A percentile compares a stretch with the other conserved stretches of the same genome.
Conservation (phyloP, 805 yeast genomes). For the Myxozyma monticola region DNA sequence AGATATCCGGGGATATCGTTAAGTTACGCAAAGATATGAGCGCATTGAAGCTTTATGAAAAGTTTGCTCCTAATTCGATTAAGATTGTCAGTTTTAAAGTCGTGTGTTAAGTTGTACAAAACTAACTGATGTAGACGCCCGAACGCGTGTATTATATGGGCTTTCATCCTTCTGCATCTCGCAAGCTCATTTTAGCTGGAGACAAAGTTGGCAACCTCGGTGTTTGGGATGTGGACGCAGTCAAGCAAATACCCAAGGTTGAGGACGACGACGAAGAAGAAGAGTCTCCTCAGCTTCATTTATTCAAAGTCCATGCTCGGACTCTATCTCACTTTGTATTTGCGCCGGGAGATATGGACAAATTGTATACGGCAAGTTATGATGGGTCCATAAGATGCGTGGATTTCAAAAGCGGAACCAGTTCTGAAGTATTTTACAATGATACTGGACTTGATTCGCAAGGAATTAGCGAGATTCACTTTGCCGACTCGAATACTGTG, state of each 20-base stretch:
- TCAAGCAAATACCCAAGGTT: conserved; percentile 32
- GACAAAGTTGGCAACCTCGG: conserved; percentile 88
- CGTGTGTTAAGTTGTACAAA: not conserved
- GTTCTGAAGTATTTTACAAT: conserved; percentile 55
- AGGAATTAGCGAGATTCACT: conserved; percentile 29
- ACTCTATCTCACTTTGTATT: conserved; percentile 65
- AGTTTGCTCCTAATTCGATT: conserved; percentile 67
- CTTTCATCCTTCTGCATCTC: conserved; percentile 71
- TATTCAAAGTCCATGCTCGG: conserved; percentile 73
- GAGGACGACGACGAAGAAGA: conserved; percentile 38
- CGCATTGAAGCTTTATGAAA: conserved; percentile 51
- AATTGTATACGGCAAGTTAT: conserved; percentile 71
- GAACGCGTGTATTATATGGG: conserved; percentile 72
- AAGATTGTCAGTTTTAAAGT: conserved; percentile 49
- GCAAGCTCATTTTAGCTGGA: conserved; percentile 74
- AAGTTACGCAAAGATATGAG: conserved; percentile 56
- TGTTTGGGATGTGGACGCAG: conserved; percentile 72
- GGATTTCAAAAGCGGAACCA: conserved; percentile 61
- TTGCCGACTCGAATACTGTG: conserved; percentile 47
- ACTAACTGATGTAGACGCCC: conserved; percentile 36
- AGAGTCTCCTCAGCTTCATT: conserved; percentile 49
- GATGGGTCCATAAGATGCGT: conserved; percentile 82
- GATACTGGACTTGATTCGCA: conserved; percentile 41
- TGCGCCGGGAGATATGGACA: conserved; percentile 50
- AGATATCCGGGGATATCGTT: conserved; percentile 51